phyloP scores from a whole-genome alignment of 2,329 filamentous ascomycete species.

The Apiospora koreana region DNA sequence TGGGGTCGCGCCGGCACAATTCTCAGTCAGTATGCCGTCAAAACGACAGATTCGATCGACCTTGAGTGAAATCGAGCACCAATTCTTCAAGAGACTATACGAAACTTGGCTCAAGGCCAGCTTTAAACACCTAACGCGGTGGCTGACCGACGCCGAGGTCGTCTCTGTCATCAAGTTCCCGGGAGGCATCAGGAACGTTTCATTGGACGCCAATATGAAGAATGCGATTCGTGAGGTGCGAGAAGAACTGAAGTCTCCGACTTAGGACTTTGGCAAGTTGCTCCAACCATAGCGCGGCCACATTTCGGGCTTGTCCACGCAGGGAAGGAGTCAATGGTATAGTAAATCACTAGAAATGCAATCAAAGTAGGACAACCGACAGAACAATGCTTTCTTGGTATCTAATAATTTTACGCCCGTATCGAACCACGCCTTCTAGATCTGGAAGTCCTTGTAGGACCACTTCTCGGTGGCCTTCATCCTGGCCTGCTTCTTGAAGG shows the following conservation, averaged over 20 bases:
- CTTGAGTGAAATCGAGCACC: neutral
- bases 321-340: too few relatives aligned
- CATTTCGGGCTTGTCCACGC: too few relatives aligned
- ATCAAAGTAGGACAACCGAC: neutral
- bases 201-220: neutral
- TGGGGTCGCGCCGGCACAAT: neutral
- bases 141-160: neutral
- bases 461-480: conserved; percentile 90
- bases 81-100: neutral
- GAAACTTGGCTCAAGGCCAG: neutral
- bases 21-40: neutral
- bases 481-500: conserved; percentile 81
- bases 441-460: conserved; percentile 91
- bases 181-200: neutral
- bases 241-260: neutral
- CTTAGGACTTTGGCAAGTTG: neutral
- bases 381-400: conserved; percentile 8
- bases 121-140: neutral
- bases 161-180: neutral
- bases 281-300: neutral
- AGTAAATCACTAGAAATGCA: neutral
- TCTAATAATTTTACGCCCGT: neutral
- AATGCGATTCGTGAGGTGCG: neutral
- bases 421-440: conserved; percentile 30
- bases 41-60: neutral